Base-by-base conservation (phyloP, 495 filamentous ascomycete species). In the Neurospora hispaniola region DNA sequence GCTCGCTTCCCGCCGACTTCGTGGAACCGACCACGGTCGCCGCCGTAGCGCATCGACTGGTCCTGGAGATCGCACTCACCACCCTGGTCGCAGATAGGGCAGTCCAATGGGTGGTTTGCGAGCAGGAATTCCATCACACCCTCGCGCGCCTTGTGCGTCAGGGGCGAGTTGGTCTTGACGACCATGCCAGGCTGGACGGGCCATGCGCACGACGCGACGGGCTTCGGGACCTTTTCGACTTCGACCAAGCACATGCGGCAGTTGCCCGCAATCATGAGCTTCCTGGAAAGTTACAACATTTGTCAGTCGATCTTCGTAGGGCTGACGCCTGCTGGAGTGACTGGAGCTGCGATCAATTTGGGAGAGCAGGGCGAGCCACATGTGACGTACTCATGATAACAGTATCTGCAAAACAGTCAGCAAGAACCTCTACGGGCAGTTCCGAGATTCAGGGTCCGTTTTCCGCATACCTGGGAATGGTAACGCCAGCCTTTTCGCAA, bases 171-270 rank as follows among this genome's bases (percentile, higher is more conserved):
- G 69, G 96, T 99, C 88, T 98, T 97, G 76, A 98, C 96, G 70
- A 97, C 94, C 96, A 98, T 98, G 40, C 96, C 96, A 43, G 96
- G 90, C 80, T 98, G 96, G 75, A 98, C 96, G 42, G 96, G 96
- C 96, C 95, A 98, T 78, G 96, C 96, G 82, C 96, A 99, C 75
- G 96, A 98, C 78, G 96, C 96, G 66, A 98, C 95, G 69, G 96
- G 96, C 83, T 99, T 99, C 39, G 96, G 96, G 70, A 92, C 89
- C 77, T 91, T 88, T 85, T 97, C 96, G 75, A 99, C 96, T 86
- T 99, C 96, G 75, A 99, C 96, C 78, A 99, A 84, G 84, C 96
- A 99, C 96, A 98, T 99, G 85, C 96, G 94, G 81, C 96, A 99
- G 83, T 99, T 99, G 81, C 96, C 96, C 75, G 96, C 96, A 85